phyloP scores from a whole-genome alignment of 1,284 basidiomycete genomes.

The Trichosporon asahii region DNA sequence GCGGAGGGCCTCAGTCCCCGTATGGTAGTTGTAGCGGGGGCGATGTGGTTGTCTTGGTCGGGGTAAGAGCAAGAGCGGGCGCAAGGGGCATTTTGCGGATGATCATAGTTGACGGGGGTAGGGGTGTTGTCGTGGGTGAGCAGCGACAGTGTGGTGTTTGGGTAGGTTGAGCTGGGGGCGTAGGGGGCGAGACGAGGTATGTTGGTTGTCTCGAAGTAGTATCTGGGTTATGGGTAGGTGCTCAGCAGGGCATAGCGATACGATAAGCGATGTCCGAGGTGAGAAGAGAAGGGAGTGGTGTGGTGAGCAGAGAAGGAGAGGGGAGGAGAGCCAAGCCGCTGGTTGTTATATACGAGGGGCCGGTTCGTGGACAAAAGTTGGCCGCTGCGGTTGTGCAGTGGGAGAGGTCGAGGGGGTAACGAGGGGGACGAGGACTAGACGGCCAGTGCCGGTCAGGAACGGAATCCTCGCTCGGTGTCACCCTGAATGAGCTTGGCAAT shows the following conservation, averaged over 20 bases:
- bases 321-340: neutral
- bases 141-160: conserved; percentile 3
- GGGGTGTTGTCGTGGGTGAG: neutral
- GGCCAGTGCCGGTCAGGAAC: conserved; percentile 9
- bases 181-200: neutral
- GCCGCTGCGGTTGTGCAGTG: neutral
- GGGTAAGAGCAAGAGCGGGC: neutral
- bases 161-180: neutral
- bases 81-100: conserved; percentile 5
- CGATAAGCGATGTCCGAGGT: neutral
- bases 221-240: neutral
- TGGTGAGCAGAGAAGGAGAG: neutral
- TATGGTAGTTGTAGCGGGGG: neutral
- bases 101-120: neutral
- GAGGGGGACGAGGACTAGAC: neutral
- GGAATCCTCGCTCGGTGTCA: neutral
- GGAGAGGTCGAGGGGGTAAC: neutral
- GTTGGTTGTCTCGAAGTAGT: neutral
- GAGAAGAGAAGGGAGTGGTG: neutral
- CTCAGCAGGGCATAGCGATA: neutral
- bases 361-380: neutral
- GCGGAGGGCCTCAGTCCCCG: neutral
- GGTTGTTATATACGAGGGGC: conserved; percentile 1
- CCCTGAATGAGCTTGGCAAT: conserved; percentile 8
- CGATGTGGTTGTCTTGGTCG: neutral